Base-by-base conservation (phyloP, 371 early-diverging fungal genomes). In the Massospora cicadina region DNA sequence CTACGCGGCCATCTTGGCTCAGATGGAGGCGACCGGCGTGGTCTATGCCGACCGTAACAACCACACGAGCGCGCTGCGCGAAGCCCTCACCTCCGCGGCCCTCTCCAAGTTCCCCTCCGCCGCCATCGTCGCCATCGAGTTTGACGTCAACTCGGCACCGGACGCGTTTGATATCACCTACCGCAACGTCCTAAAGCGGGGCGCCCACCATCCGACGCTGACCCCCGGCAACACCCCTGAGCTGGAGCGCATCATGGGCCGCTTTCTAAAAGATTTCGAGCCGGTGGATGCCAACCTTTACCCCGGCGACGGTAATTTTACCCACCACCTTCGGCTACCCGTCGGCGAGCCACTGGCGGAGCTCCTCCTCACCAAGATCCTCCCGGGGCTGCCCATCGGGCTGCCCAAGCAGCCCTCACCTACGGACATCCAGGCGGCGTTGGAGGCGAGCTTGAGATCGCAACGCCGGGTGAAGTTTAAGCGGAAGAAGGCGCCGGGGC, bases 11-110 rank as follows among this genome's bases (percentile, higher is more conserved):
- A 54, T 33, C 21, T 54, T 63, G n/a, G 7, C 1, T 5, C 13
- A 5, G 10, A 23, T 63, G 23, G 29, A 63, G 1, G 54, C 12
- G 2, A 23, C 13, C 7, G 17, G 27, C 55, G 17, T 54, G 13
- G 31, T 63, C 29, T 26, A 54, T 54, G 63, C 63, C 13, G 63
- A 63, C 23, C n/a, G 33, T 13, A 63, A 63, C 29, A 13, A 63
- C 27, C 63, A 63, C 23, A 5, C n/a, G 12, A 17, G 23, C 55
- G 10, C 17, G 26, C 31, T 54, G 23, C n/a, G 63, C 23, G 29
- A 63, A n/a, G 30, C 24, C 2, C n/a, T 63, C 13, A 54, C 54
- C 21, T n/a, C 23, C 12, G n/a, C 61, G 3, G 33, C 43, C 2
- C 25, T 61, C 2, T 17, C 29, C 29, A 29, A 32, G 2, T 61